Evolutionary conservation across 2,329 filamentous ascomycete species (phyloP).

Genomic region (Arthrobotrys sphaeroides): DNA sequence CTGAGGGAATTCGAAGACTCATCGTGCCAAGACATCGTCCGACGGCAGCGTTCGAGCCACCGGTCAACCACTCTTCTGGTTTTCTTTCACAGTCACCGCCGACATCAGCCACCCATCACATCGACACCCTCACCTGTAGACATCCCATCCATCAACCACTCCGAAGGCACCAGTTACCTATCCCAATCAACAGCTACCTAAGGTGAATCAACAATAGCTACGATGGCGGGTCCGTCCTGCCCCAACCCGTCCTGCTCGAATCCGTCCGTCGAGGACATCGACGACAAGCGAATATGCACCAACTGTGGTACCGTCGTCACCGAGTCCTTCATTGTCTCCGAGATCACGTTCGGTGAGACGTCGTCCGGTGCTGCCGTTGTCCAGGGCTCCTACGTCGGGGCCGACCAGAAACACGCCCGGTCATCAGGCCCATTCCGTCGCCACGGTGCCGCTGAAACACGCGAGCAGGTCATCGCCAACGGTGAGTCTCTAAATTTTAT

Average conservation of each 20-base stretch:
- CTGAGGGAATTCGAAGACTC: slow-evolving; percentile 5
- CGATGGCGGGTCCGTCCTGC: slow-evolving; percentile 47
- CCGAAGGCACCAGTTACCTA: not conserved
- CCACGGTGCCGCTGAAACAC: slow-evolving; percentile 69
- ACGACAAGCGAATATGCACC: slow-evolving; percentile 71
- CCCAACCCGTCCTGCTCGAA: slow-evolving; percentile 52
- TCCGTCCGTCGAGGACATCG: slow-evolving; percentile 52
- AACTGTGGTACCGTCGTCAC: slow-evolving; percentile 85
- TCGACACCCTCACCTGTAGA: not conserved
- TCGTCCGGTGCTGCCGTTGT: slow-evolving; percentile 86
- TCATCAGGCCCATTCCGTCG: slow-evolving; percentile 68
- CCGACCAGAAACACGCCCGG: slow-evolving; percentile 82
- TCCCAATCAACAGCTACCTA: not conserved
- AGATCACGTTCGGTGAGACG: slow-evolving; percentile 89
- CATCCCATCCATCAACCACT: not conserved
- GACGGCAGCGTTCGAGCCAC: slow-evolving; percentile 47
- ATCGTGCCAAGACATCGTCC: slow-evolving; percentile 27
- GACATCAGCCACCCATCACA: not conserved
- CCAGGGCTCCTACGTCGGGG: slow-evolving; percentile 86
- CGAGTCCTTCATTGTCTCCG: slow-evolving; percentile 88
- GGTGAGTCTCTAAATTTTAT: slow-evolving; percentile 59
- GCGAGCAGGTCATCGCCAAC: slow-evolving; percentile 70
- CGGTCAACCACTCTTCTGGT: slow-evolving; percentile 40
- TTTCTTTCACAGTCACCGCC: not conserved
- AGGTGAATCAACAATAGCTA: too few species aligned